Base-by-base conservation (phyloP, 2,329 filamentous ascomycete genomes). In the Neopestalotiopsis sp. region DNA sequence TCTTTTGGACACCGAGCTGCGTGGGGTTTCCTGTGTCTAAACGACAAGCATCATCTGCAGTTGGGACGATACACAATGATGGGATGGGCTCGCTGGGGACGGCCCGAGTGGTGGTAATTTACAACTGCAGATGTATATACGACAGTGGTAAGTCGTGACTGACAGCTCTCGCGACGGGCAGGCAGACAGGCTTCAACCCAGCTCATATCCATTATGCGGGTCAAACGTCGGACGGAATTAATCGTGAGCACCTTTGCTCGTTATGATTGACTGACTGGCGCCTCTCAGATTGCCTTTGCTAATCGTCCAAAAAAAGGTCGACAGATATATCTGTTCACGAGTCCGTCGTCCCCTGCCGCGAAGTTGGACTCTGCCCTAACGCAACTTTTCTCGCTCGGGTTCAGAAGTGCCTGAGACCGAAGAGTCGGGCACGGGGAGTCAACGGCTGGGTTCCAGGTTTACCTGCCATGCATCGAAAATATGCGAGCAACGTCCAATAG, bases 381-480 rank as follows among this genome's bases (percentile, higher is more conserved):
- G 63, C 32, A 34, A 34, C 13, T 17, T 40, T 30, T 5, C 24
- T 28, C 6, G 20, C 32, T 45, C 14, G 45, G 28, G n/a, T 53
- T 24, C 53, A 57, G 30, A n/a, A 49, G 9, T 13, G 63, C 32
- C 53, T 45, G 56, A 28, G 45, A 20, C 63, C 63, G 20, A 56
- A 57, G 42, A 56, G 63, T 66, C 45, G 49, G 49, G 53, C 63
- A 42, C 34, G 10, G 45, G 49, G 63, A 66, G 63, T 14, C 38
- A 57, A 38, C 63, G 45, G 63, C 63, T 57, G 63, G 63, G 63
- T 66, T 38, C 63, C 24, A 66, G 63, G 63, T 45, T 66, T 17
- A 57, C 63, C 24, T 14, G 63, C 28, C 28, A 24, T 62, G 59
- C 59, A 62, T 62, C 30, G 20, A 28, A 17, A 34, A 34, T 34